These are phyloP conservation scores for Claviceps africana DNA, from an alignment of 2,329 filamentous ascomycete genomes.

Conservation along the genomic window DNA sequence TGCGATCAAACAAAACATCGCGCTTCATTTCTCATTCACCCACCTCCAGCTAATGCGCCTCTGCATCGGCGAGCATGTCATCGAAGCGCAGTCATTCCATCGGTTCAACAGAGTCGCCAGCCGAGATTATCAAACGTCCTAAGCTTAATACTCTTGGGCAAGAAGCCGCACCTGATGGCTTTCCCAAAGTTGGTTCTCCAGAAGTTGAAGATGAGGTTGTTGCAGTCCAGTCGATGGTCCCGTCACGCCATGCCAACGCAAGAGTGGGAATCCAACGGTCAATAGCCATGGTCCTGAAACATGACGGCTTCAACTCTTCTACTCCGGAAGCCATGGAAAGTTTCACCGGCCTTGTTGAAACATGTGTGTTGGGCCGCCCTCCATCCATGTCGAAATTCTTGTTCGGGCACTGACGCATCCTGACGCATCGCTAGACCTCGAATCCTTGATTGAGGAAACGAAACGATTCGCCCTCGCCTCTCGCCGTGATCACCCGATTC, in stretches of 20 bases:
- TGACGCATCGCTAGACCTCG: slow-evolving; percentile 28
- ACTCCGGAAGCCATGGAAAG: slow-evolving; percentile 44
- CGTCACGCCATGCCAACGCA: slow-evolving; percentile 20
- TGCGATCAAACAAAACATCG: neutral
- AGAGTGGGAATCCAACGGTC: slow-evolving; percentile 34
- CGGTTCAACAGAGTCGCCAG: slow-evolving; percentile 12
- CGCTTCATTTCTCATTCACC: neutral
- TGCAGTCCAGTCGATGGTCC: slow-evolving; percentile 11
- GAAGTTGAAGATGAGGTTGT: slow-evolving; percentile 7
- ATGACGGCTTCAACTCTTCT: slow-evolving; percentile 44
- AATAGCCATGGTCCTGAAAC: slow-evolving; percentile 39
- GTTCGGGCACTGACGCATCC: slow-evolving; percentile 9
- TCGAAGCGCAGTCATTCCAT: slow-evolving; percentile 23
- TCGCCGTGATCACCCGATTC: slow-evolving; percentile 38
- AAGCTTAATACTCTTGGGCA: neutral
- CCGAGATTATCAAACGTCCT: slow-evolving; percentile 18
- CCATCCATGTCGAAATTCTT: neutral
- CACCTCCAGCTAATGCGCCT: neutral
- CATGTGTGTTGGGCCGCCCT: slow-evolving; percentile 30
- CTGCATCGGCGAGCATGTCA: slow-evolving; percentile 12
- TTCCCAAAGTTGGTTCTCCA: neutral
- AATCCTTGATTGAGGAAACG: slow-evolving; percentile 33
- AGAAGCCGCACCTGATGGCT: neutral
- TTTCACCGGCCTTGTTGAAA: slow-evolving; percentile 40
- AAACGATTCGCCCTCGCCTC: slow-evolving; percentile 32